Percentiles rank a stretch among this genome's conserved stretches.
Evolutionary conservation across 2,329 filamentous ascomycete genomes (phyloP).

Genomic region (Ceratocystis alfenasii): DNA sequence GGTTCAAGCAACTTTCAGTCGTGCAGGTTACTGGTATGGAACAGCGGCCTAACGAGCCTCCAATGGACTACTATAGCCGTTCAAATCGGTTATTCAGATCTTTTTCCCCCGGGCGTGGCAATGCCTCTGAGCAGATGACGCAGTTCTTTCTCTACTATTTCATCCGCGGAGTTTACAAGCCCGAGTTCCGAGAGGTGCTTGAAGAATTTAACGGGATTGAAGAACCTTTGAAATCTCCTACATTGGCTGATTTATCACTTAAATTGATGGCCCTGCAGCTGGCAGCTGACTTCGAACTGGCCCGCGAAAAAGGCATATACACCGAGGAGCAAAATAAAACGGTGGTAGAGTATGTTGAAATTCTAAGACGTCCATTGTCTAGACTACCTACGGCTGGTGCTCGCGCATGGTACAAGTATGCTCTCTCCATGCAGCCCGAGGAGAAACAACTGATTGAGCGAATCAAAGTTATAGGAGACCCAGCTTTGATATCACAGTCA

Average conservation of each 20-base stretch:
- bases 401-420: conserved; percentile 23
- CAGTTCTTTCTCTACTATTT: conserved; percentile 20
- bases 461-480: conserved; percentile 38
- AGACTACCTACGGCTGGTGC: conserved; percentile 17
- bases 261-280: conserved; percentile 46
- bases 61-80: conserved; percentile 30
- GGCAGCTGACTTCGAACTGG: conserved; percentile 43
- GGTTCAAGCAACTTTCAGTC: conserved; percentile 21
- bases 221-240: conserved; percentile 1
- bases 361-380: conserved; percentile 18
- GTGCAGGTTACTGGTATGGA: conserved; percentile 20
- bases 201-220: conserved; percentile 26
- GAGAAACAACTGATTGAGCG: conserved; percentile 31
- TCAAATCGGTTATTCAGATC: conserved; percentile 28
- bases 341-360: conserved; percentile 16
- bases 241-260: conserved; percentile 35
- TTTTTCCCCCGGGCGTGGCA: conserved; percentile 31
- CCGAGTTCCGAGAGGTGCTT: conserved; percentile 36
- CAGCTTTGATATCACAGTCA: conserved; percentile 36
- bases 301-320: conserved; percentile 40
- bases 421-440: conserved; percentile 32
- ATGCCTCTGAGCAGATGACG: conserved; percentile 33
- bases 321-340: conserved; percentile 10
- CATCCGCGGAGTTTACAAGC: conserved; percentile 37
- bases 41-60: conserved; percentile 18